A percentile compares a stretch with the other conserved stretches of the same genome.
Conservation (phyloP, 768 basidiomycete genomes). For the Pisolithus marmoratus region DNA sequence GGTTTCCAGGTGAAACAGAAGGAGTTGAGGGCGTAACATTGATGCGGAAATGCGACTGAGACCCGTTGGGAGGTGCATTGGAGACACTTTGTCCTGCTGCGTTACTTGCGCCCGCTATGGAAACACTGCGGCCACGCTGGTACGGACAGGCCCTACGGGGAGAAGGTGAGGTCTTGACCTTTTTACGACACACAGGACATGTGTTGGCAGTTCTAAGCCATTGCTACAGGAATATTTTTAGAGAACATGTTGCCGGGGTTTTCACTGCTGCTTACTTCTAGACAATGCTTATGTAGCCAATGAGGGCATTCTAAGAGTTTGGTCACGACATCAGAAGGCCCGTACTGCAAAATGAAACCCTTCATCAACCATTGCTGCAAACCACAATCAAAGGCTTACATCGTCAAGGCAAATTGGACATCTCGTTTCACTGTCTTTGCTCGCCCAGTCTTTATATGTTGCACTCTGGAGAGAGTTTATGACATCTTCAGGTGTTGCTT, state of each 20-base stretch:
- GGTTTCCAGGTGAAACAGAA: not conserved
- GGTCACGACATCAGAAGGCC: constrained; percentile 52
- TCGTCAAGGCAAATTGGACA: constrained; percentile 87
- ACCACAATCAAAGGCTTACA: constrained; percentile 38
- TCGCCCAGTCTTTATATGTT: constrained; percentile 64
- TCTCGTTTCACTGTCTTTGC: constrained; percentile 57
- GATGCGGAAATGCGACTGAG: constrained; percentile 7
- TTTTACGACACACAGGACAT: constrained; percentile 75
- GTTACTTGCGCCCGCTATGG: constrained; percentile 8
- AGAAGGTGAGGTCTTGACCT: constrained; percentile 33
- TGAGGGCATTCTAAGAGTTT: constrained; percentile 69
- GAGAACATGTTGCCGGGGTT: not conserved
- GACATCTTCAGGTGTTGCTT: constrained; percentile 55
- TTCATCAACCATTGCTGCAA: not conserved
- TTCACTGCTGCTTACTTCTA: constrained; percentile 46
- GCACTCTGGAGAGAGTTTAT: constrained; percentile 55
- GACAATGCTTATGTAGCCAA: constrained; percentile 75
- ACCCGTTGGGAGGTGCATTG: constrained; percentile 4
- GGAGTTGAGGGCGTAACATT: not conserved
- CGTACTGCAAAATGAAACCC: constrained; percentile 43
- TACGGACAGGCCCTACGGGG: constrained; percentile 13
- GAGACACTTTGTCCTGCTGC: not conserved
- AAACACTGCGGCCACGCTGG: constrained; percentile 1
- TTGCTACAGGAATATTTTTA: constrained; percentile 42
- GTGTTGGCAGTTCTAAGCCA: constrained; percentile 74